Evolutionary conservation across 2,329 filamentous ascomycete genomes (phyloP), one percentile per base, ranked within the genome.

Genomic region (Cercospora nicotianae): DNA sequence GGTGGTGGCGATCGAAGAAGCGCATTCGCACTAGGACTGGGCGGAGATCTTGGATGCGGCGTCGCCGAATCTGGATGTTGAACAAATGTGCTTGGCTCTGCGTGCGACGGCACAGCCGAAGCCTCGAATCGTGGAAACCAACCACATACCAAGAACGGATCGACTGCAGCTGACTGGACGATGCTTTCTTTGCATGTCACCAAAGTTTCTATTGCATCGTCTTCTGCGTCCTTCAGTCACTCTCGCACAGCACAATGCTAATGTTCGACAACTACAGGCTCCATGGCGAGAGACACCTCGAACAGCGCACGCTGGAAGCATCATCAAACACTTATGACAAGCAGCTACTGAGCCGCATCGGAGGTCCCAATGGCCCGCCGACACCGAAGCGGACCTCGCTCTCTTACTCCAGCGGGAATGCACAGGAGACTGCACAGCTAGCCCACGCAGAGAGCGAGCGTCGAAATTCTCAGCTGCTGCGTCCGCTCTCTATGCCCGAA

Each of bases 281-380:
- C 65, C 86, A 87, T 71, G 87, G 87, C 73, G 87, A 89, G 77
- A 82, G 82, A 61, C 84, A 88, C 69, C 82, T 89, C 59, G 87
- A 87, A 58, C 83, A 85, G 70, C 81, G 84, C 69, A 84, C 86
- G 58, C 83, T 88, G 48, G 83, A 87, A 71, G 83, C 82, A 66
- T 88, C 86, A 2, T 88, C 86, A 26, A 85, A 88, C 73, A 86
- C 84, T 33, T 89, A 89, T 77, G 87, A 89, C 74, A 85, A 88
- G 75, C 85, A 87, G 69, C 78, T 89, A 12, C 78, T 89, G 28
- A 87, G 86, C 60, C 88, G 87, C 72, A 89, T 89, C 67, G 87
- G 87, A 33, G 87, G 87, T 58, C 75, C 75, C 1, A 68, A 84
- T 66, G 68, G 67, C 23, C 83, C 86, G 5, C 84, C 84, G 66